These are phyloP conservation scores for Boletus vermiculosoides DNA, from an alignment of 768 basidiomycete species.

Conservation along the genomic window DNA sequence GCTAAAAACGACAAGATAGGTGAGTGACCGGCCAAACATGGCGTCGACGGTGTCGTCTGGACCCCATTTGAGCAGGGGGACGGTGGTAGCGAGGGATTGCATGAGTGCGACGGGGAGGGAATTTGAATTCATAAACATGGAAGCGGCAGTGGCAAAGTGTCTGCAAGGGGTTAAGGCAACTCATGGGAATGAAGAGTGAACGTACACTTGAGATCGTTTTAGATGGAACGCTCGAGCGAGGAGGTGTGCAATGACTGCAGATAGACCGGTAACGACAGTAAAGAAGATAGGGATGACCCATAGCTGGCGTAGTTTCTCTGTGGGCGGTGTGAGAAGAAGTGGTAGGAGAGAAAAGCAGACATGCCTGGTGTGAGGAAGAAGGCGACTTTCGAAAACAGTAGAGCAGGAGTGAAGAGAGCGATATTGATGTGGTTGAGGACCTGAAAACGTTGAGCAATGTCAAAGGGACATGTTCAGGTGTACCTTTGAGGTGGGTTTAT, in stretches of 20 bases:
- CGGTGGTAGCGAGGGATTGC: slow-evolving; percentile 83
- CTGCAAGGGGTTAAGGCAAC: slow-evolving; percentile 33
- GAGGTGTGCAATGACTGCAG: slow-evolving; percentile 63
- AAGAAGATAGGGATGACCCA: slow-evolving; percentile 90
- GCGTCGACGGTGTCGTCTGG: slow-evolving; percentile 75
- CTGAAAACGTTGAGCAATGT: slow-evolving; percentile 34
- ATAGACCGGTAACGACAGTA: slow-evolving; percentile 66
- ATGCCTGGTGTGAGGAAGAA: slow-evolving; percentile 82
- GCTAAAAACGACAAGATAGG: slow-evolving; percentile 89
- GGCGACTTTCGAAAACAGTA: slow-evolving; percentile 93
- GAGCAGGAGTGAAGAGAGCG: slow-evolving; percentile 83
- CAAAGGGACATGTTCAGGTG: no score
- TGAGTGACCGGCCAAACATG: slow-evolving; percentile 89
- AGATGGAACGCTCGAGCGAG: slow-evolving; percentile 66
- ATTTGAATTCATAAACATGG: slow-evolving; percentile 95
- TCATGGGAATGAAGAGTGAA: not conserved
- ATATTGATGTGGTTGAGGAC: slow-evolving; percentile 82
- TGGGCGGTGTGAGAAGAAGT: not conserved
- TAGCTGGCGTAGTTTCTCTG: slow-evolving; percentile 75
- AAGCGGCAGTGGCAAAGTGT: slow-evolving; percentile 74
- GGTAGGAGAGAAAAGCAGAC: slow-evolving; percentile 11
- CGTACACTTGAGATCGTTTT: slow-evolving; percentile 72
- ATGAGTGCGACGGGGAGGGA: slow-evolving; percentile 93
- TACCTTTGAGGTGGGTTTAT: slow-evolving; percentile 88
- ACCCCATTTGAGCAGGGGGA: slow-evolving; percentile 81